Evolutionary conservation across 305 asterid species (phyloP), one percentile per base, ranked within the genome.

Genomic region (Nicotiana rustica): DNA sequence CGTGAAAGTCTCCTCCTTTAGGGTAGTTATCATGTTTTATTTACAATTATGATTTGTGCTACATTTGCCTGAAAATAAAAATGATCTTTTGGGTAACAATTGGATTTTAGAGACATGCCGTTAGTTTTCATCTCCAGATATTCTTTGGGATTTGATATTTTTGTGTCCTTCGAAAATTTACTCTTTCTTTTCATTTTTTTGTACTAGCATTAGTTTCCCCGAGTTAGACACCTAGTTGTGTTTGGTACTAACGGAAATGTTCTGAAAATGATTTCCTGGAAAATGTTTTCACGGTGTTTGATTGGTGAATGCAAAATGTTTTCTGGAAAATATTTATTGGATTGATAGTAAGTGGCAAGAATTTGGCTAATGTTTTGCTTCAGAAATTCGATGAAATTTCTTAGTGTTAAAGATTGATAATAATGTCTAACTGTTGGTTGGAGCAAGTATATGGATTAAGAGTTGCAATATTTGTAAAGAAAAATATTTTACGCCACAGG

Each of bases 321-420:
- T 64, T 61, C 67, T 9, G 67, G 12, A 9, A 18, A 70, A 41
- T 44, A 70, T 70, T 71, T 3, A 7, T 47, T 21, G 41, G 0
- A 19, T 47, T 0, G 78, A 49, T 47, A 14, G 6, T 71, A 75
- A 73, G 6, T 13, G 64, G 44, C 8, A 13, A 47, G 4, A 7
- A 73, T 14, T 14, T 25, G 19, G 19, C 12, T 41, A 21, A 71
- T 76, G 65, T 17, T 49, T 47, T 76, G 9, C 41, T 52, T 15
- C 31, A 17, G 64, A 61, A 75, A 29, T 76, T 75, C 31, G 17
- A 55, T 29, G 66, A 29, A 15, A 76, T 76, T 49, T 76, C 80
- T 76, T 6, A 75, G 14, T 64, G 21, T 25, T 75, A 29, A 3
- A 21, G 64, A 49, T 29, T 13, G 18, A 75, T n/a, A 25, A 75